Evolutionary conservation across 2,329 filamentous ascomycete species (phyloP).

Genomic region (Emmonsia crescens): DNA sequence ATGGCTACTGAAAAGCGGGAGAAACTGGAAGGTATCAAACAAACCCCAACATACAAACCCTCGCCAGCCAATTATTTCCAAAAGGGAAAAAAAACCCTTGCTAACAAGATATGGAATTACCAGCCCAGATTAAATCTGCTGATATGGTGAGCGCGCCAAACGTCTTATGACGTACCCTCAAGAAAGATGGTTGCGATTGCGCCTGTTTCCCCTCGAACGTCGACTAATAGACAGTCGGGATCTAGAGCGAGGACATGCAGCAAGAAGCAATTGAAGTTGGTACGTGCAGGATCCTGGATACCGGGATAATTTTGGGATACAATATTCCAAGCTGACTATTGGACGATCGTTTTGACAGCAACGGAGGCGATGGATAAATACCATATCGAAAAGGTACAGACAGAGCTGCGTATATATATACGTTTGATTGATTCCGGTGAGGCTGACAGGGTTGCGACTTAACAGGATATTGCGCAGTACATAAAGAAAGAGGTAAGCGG

Average conservation of each 20-base stretch:
- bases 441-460: constrained; percentile 10
- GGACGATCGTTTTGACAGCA: constrained; percentile 38
- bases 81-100: background rate
- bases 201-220: constrained; percentile 10
- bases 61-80: background rate
- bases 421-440: background rate
- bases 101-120: constrained; percentile 12
- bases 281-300: constrained; percentile 39
- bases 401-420: background rate
- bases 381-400: constrained; percentile 58
- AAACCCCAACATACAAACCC: constrained; percentile 1
- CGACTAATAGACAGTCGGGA: constrained; percentile 13
- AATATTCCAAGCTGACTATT: constrained; percentile 7
- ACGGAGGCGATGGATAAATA: constrained; percentile 62
- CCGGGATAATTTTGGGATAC: background rate
- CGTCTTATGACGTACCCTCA: background rate
- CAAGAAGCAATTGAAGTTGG: constrained; percentile 90
- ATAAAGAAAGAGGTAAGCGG: constrained; percentile 77
- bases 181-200: constrained; percentile 22
- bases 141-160: constrained; percentile 64
- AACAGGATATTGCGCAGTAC: constrained; percentile 82
- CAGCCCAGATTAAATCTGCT: constrained; percentile 93
- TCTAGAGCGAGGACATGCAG: constrained; percentile 92
- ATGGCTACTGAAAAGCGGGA: constrained; percentile 49
- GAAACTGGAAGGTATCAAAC: constrained; percentile 59